Conservation (phyloP, 257 asterid genomes). For the Solanum tacnaense region DNA sequence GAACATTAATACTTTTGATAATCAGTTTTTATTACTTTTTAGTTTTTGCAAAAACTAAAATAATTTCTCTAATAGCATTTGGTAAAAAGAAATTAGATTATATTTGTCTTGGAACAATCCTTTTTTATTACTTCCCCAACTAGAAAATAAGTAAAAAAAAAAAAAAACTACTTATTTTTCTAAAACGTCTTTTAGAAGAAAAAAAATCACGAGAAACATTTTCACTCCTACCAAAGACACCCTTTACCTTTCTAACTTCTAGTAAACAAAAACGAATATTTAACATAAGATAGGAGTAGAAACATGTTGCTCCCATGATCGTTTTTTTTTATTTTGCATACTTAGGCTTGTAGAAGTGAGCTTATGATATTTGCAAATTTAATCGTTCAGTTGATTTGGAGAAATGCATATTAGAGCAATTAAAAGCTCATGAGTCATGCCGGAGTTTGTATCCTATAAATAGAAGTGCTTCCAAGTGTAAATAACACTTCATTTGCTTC, state of each 20-base stretch:
- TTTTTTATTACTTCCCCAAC: background rate
- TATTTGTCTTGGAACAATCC: background rate
- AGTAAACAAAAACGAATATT: too few species aligned
- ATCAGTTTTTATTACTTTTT: background rate
- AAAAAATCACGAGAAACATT: too few species aligned
- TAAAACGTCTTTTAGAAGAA: too few species aligned
- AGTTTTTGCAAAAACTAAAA: background rate
- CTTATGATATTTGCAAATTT: background rate
- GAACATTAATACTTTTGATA: background rate
- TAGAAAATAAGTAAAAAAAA: background rate
- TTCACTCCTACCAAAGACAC: too few species aligned
- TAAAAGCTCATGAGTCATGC: background rate
- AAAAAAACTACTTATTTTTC: too few species aligned
- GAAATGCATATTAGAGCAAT: background rate
- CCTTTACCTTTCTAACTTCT: too few species aligned
- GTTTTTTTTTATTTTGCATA: too few species aligned
- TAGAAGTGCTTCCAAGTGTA: background rate
- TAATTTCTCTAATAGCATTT: background rate
- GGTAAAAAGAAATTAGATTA: background rate
- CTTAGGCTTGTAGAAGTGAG: too few species aligned
- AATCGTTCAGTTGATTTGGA: background rate
- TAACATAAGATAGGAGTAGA: too few species aligned
- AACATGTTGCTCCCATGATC: too few species aligned
- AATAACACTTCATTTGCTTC: background rate
- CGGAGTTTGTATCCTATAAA: background rate